Evolutionary conservation across 2,329 filamentous ascomycete species (phyloP).

Genomic region (Botrytis medusae): DNA sequence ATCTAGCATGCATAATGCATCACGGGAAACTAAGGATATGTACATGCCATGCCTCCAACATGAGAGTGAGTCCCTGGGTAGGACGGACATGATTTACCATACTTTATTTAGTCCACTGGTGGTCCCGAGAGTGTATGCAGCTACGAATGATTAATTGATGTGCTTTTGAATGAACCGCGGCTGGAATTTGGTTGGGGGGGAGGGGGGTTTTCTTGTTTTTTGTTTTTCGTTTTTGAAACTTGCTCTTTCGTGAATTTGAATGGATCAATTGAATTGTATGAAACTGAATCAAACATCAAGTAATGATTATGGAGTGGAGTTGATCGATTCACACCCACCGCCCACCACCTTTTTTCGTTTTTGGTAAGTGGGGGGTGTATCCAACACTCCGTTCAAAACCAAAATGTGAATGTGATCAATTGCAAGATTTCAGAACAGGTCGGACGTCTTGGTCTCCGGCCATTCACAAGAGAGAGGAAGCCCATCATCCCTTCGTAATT

Average conservation of each 20-base stretch:
- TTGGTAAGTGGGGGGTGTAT: not conserved
- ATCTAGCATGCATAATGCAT: not conserved
- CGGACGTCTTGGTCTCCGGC: not conserved
- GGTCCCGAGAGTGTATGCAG: not conserved
- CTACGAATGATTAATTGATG: not conserved
- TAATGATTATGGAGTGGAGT: not conserved
- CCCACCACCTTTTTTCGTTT: not conserved
- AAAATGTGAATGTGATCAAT: slow-evolving; percentile 7
- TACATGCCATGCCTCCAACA: not conserved
- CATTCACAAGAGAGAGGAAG: not conserved
- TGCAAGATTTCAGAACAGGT: not conserved
- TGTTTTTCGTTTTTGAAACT: not conserved
- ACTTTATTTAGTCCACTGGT: not conserved
- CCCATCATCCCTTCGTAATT: not conserved
- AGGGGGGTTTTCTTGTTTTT: no score
- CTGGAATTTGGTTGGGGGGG: not conserved
- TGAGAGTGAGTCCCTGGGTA: not conserved
- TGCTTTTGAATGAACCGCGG: not conserved
- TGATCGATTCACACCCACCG: not conserved
- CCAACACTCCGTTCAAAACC: not conserved
- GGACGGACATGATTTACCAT: not conserved
- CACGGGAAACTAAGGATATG: not conserved
- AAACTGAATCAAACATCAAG: not conserved
- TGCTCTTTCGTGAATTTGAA: not conserved
- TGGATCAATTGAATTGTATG: not conserved